Evolutionary conservation across 768 basidiomycete species (phyloP), one percentile per base, ranked within the genome.

Genomic region (Galerina sulciceps): DNA sequence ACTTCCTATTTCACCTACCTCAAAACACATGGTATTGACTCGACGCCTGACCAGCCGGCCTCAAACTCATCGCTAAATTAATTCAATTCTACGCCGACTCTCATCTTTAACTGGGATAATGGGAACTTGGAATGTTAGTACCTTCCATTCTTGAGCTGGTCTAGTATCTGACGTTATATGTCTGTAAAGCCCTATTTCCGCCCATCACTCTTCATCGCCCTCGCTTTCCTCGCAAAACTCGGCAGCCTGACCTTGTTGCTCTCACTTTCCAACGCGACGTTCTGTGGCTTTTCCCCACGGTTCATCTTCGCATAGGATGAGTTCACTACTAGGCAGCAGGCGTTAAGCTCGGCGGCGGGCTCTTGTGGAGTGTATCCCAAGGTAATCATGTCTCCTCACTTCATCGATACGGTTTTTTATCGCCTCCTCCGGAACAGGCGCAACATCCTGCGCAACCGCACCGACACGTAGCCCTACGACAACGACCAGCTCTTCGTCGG

Each of bases 21-120:
- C 58, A 60, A 13, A 51, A 46, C 14, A 78, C 81, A 0, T 77
- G 98, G 2, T 65, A 79, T 1, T 98, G 95, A 95, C 80, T 99
- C 11, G 91, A 97, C 70, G 86, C 90, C 59, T 99, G 96, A 97
- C 96, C 96, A 0, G 94, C 89, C 1, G 96, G 97, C 1, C 76
- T 99, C 40, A 99, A 99, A 73, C 86, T 99, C 52, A 99, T 98
- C 67, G 93, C 93, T 0, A 93, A 98, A 65, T 81, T 99, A n/a
- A 93, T 93, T 64, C 78, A 80, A 22, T 90, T 97, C 69, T 90
- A 93, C 66, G 85, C 88, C 15, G 81, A 86, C 57, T n/a, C n/a
- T n/a, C n/a, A n/a, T 80, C 83, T 0, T 88, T 97, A 49, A 77
- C 88, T 2, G 81, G 81, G 22, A 61, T 92, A 13, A 82, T 93